phyloP scores from a whole-genome alignment of 2,329 filamentous ascomycete species.

The Teratosphaeria destructans region DNA sequence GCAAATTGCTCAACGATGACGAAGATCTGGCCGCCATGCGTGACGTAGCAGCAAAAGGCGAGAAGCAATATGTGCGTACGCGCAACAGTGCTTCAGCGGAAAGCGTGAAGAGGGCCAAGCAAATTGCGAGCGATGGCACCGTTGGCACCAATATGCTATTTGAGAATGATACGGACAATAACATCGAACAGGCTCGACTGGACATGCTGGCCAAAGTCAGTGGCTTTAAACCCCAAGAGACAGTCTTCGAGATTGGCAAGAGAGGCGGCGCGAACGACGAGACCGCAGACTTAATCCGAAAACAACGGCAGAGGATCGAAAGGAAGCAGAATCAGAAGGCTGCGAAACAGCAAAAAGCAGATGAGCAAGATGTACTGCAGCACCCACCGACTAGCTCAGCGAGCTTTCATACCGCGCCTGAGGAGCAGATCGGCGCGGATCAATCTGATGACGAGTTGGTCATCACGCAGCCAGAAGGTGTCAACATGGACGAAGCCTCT shows the following conservation, averaged over 20 bases:
- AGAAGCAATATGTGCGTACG: constrained; percentile 84
- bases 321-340: constrained; percentile 40
- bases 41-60: constrained; percentile 71
- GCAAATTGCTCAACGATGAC: constrained; percentile 64
- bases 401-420: constrained; percentile 26
- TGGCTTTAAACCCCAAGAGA: constrained; percentile 80
- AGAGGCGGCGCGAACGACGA: constrained; percentile 55
- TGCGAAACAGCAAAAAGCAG: constrained; percentile 18
- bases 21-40: constrained; percentile 63
- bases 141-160: constrained; percentile 75
- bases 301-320: constrained; percentile 58
- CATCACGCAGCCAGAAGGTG: constrained; percentile 20
- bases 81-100: constrained; percentile 82
- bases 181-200: constrained; percentile 60
- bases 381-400: constrained; percentile 16
- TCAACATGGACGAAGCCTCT: constrained; percentile 34
- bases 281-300: constrained; percentile 66
- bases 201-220: constrained; percentile 84
- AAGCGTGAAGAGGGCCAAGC: constrained; percentile 78
- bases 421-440: constrained; percentile 16
- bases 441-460: constrained; percentile 28
- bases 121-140: constrained; percentile 58
- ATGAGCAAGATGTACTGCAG: constrained; percentile 3
- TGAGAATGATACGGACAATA: constrained; percentile 42
- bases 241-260: constrained; percentile 87